Evolutionary conservation across 768 basidiomycete genomes (phyloP), one percentile per base, ranked within the genome.

Genomic region (Grammothele lineata): DNA sequence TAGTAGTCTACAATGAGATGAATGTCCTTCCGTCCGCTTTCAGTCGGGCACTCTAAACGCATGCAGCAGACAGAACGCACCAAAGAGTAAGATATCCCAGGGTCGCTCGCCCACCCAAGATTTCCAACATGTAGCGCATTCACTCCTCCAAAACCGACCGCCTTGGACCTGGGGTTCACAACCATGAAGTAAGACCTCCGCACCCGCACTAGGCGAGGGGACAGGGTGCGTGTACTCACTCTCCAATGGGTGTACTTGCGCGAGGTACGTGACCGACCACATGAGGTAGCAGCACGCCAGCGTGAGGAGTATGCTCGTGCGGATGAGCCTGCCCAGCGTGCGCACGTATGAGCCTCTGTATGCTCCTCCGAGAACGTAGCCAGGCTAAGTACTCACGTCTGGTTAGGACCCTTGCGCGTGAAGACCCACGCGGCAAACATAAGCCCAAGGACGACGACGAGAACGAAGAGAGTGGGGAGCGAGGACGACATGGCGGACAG

Each of bases 251-350:
- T 97, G 83, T 41, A 96, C 66, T 62, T 98, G 94, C 1, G 93
- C 92, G 63, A 96, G 75, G 68, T 95, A 98, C n/a, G 94, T 93
- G 61, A 95, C 81, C 70, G 86, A 86, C 94, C 94, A 98, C 83
- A 97, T 85, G 58, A 98, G 78, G 71, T 93, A 98, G 68, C 90
- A 94, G 45, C 78, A 85, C 3, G 80, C 71, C 15, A 97, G 66
- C 2, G 88, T 77, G 51, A 98, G 78, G 70, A 91, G 73, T 39
- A 92, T 62, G 52, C 76, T 77, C 2, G 92, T 87, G 56, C 94
- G 86, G 54, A 93, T 77, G 42, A 93, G 78, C 48, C 94, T 98
- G 66, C 14, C 34, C 5, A 39, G 24, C 25, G 23, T 12, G 40
- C 17, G 46, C 5, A 23, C 14, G 27, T 30, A 30, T 30, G 27